Evolutionary conservation across 306 rosid genomes (phyloP), one percentile per base, ranked within the genome.

Genomic region (Dalbergia cultrata): DNA sequence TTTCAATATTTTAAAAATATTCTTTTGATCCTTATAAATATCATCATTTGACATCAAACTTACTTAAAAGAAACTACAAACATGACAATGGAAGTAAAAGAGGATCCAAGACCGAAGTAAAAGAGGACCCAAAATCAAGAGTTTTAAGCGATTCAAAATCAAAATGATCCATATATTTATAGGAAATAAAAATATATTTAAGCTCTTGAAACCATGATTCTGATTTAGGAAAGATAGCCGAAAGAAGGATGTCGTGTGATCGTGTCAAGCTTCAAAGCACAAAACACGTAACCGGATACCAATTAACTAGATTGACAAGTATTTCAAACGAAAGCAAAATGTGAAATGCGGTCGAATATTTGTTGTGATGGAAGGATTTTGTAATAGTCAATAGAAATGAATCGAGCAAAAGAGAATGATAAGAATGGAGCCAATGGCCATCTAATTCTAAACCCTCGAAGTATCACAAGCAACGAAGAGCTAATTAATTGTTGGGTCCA

Each of bases 401-500:
- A 76, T 34, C 9, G 0, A 8, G 47, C n/a, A 11, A 75, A 75
- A 47, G 18, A 5, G 26, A 33, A 63, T 52, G 63, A 76, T 49
- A 75, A 43, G 47, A 18, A 9, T 8, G 9, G 6, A 44, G 54
- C 17, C 41, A 64, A 17, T 73, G 21, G 69, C 58, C 17, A 35
- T 67, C 67, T 21, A 59, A 41, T 31, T 21, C 50, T 5, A 57
- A 13, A 18, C 21, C 2, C 35, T 33, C 37, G 3, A 76, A 65
- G 16, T 61, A 49, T 18, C 34, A 31, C 45, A 67, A 21, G 63
- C 35, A 67, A 49, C 17, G 9, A 43, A 74, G 54, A 74, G 49
- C 64, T 44, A 45, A 69, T 44, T 16, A 34, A 64, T 65, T 19
- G 73, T 35, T 75, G 81, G 58, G 70, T 64, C 18, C 85, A 69